Evolutionary conservation across 768 basidiomycete genomes (phyloP).

Genomic region (Boletus reticulatus): DNA sequence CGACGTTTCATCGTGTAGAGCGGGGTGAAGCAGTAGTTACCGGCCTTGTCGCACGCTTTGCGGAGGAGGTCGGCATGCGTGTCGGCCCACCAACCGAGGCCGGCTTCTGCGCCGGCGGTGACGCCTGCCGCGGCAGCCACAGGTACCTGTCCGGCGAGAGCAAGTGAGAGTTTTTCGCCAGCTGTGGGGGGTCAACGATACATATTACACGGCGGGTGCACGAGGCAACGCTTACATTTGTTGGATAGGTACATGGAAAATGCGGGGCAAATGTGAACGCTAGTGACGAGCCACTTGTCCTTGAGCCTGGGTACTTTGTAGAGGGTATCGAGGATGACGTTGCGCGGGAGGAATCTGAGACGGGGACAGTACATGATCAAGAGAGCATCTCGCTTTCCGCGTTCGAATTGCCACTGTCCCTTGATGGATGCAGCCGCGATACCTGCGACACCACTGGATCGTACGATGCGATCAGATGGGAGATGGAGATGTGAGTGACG

Average conservation of each 20-base stretch:
- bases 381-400: slow-evolving; percentile 32
- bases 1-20: slow-evolving; percentile 25
- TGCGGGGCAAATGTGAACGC: slow-evolving; percentile 31
- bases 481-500: not conserved
- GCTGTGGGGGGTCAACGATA: slow-evolving; percentile 9
- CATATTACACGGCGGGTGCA: not conserved
- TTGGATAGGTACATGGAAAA: slow-evolving; percentile 33
- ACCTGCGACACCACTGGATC: slow-evolving; percentile 17
- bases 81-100: slow-evolving; percentile 23
- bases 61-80: slow-evolving; percentile 20
- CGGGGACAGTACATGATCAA: slow-evolving; percentile 34
- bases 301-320: slow-evolving; percentile 22
- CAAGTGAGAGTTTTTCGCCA: slow-evolving; percentile 25
- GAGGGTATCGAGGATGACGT: slow-evolving; percentile 25
- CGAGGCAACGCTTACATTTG: slow-evolving; percentile 11
- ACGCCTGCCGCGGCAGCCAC: slow-evolving; percentile 3
- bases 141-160: slow-evolving; percentile 16
- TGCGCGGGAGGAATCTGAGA: slow-evolving; percentile 14
- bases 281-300: slow-evolving; percentile 35
- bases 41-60: slow-evolving; percentile 17
- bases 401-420: slow-evolving; percentile 35
- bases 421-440: slow-evolving; percentile 32
- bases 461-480: not conserved
- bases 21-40: slow-evolving; percentile 26
- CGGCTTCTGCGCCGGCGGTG: slow-evolving; percentile 10